These are phyloP conservation scores for Aspergillus alliaceus DNA, from an alignment of 2,329 filamentous ascomycete genomes.

Conservation along the genomic window DNA sequence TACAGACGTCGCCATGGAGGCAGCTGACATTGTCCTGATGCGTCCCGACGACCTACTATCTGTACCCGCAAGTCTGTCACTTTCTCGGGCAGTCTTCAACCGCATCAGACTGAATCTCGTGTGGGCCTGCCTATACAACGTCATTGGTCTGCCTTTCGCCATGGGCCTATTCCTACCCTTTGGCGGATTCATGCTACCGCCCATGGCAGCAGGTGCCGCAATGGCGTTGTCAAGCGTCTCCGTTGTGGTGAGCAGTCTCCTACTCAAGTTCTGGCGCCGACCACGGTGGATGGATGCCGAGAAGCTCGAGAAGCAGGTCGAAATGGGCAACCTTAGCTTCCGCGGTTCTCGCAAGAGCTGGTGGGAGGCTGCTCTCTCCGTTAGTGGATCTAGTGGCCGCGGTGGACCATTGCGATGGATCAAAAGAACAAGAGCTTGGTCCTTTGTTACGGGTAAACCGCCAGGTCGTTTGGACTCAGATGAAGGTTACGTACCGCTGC, in stretches of 20 bases:
- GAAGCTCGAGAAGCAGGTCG: conserved; percentile 58
- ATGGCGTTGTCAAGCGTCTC: conserved; percentile 91
- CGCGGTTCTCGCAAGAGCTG: conserved; percentile 22
- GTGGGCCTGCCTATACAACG: conserved; percentile 93
- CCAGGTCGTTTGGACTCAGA: conserved; percentile 25
- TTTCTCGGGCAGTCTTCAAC: conserved; percentile 80
- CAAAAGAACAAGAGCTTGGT: conserved; percentile 26
- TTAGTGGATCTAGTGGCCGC: conserved; percentile 16
- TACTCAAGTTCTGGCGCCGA: conserved; percentile 82
- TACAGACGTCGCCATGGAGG: conserved; percentile 97
- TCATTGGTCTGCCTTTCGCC: conserved; percentile 87
- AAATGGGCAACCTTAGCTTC: conserved; percentile 24
- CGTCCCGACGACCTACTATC: conserved; percentile 85
- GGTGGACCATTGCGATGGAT: conserved; percentile 20
- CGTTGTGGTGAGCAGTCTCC: conserved; percentile 79
- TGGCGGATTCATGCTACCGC: conserved; percentile 77
- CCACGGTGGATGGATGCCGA: conserved; percentile 83
- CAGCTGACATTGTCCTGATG: conserved; percentile 95
- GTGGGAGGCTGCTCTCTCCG: conserved; percentile 32
- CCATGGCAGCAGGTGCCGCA: conserved; percentile 90
- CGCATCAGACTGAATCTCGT: conserved; percentile 91
- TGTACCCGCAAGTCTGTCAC: conserved; percentile 81
- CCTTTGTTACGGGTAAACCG: conserved; percentile 27
- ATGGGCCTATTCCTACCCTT: conserved; percentile 95
- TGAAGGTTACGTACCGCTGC: conserved; percentile 48